Evolutionary conservation across 106 monocot genomes (phyloP), one percentile per base, ranked within the genome.

Genomic region (Dendrobium catenatum): DNA sequence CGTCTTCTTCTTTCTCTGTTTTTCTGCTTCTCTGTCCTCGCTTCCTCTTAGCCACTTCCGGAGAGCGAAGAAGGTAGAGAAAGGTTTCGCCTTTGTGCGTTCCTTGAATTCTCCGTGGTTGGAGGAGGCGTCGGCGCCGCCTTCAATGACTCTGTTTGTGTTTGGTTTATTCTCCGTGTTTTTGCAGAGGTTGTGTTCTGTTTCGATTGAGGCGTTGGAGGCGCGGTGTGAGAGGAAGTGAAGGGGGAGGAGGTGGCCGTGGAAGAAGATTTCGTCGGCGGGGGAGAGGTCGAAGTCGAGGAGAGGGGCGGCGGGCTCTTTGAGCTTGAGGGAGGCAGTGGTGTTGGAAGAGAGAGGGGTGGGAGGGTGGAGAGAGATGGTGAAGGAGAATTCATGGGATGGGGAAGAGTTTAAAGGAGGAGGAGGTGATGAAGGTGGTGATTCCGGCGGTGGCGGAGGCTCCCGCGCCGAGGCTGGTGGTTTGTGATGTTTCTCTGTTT

Each of bases 251-350:
- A 90, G 94, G 73, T 88, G 94, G 54, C 89, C 90, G 77, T 90
- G 93, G 89, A 93, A 85, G 94, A 90, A 90, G 86, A 94, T 89
- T 73, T 94, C 91, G 47, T 91, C 94, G 82, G 91, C 91, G 6
- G 91, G 94, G 49, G 89, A 80, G 4, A 90, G 83, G 79, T 94
- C 96, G 77, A 86, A 77, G 33, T 75, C 43, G 1, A 16, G 17
- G 51, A 51, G 1, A 19, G 44, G 74, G n/a, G 74, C 2, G 0
- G 74, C 1, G n/a, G 26, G 43, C 6, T 75, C n/a, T 5, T 6
- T 44, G 74, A 33, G 66, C 79, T 56, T 48, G 6, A 81, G 22
- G 41, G 70, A 5, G 31, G 79, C 55, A 83, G 1, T 73, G 29
- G 31, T 24, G 40, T 11, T 72, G 72, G 37, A 15, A 3, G 72